phyloP scores from a whole-genome alignment of 2,329 filamentous ascomycete species.

The Pyrenochaeta sp. region DNA sequence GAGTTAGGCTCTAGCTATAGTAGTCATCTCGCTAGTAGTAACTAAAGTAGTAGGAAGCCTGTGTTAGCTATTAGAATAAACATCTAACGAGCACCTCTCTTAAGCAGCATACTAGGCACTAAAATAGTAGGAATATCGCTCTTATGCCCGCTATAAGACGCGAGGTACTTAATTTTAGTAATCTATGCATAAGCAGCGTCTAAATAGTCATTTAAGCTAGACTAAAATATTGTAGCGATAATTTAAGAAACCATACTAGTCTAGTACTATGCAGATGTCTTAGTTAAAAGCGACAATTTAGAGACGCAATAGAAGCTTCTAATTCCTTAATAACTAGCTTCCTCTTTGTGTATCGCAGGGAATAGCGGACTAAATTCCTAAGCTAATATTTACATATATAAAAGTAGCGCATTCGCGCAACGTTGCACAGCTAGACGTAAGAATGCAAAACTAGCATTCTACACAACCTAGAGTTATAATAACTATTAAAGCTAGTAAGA shows the following conservation, averaged over 20 bases:
- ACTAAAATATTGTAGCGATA: slow-evolving; percentile 2
- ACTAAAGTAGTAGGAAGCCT: slow-evolving; percentile 46
- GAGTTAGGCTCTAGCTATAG: slow-evolving; percentile 25
- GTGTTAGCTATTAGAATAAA: too few species aligned
- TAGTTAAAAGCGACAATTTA: slow-evolving; percentile 6
- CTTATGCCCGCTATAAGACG: slow-evolving; percentile 61
- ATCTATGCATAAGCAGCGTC: too few species aligned
- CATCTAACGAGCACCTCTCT: too few species aligned
- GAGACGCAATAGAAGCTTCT: slow-evolving; percentile 3
- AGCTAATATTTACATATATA: background rate
- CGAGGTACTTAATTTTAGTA: slow-evolving; percentile 49
- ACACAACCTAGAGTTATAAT: background rate
- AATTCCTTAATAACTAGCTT: background rate
- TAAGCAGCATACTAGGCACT: slow-evolving; percentile 22
- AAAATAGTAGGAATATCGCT: slow-evolving; percentile 47
- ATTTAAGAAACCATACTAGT: slow-evolving; percentile 6
- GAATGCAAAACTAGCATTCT: background rate
- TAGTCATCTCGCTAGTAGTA: slow-evolving; percentile 10
- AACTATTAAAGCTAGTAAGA: too few species aligned
- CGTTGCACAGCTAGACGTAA: slow-evolving; percentile 1
- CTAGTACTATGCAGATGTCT: slow-evolving; percentile 3
- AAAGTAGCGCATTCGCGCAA: background rate
- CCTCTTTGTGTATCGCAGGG: too few species aligned
- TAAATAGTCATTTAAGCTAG: slow-evolving; percentile 3
- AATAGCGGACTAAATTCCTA: too few species aligned